Conservation (phyloP, 148 eudicot genomes). For the Camellia lanceoleosa region DNA sequence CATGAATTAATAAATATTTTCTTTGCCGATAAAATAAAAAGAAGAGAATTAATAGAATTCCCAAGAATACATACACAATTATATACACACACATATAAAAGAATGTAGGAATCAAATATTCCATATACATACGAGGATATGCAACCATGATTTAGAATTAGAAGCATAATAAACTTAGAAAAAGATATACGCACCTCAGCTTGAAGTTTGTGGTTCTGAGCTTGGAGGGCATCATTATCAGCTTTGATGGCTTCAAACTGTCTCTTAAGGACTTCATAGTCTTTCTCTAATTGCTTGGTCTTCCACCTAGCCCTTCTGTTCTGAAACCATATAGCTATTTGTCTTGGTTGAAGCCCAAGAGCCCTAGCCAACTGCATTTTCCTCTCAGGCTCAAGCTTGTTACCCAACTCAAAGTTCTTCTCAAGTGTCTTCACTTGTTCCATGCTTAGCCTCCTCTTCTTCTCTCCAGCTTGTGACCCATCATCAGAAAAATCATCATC, state of each 20-base stretch:
- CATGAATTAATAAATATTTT: too few species aligned
- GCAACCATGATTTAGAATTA: neutral
- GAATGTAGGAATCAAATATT: too few species aligned
- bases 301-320: slow-evolving; percentile 96
- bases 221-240: slow-evolving; percentile 74
- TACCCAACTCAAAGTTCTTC: slow-evolving; percentile 83
- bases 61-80: too few species aligned
- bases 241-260: slow-evolving; percentile 84
- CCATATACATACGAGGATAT: too few species aligned
- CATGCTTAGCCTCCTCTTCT: slow-evolving; percentile 85
- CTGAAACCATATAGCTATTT: slow-evolving; percentile 96
- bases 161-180: neutral
- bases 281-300: slow-evolving; percentile 93
- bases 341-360: slow-evolving; percentile 91
- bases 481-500: slow-evolving; percentile 86
- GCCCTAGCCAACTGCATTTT: slow-evolving; percentile 92
- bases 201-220: slow-evolving; percentile 78
- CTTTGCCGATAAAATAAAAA: too few species aligned
- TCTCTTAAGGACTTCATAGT: slow-evolving; percentile 74
- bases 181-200: slow-evolving; percentile 50
- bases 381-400: slow-evolving; percentile 94
- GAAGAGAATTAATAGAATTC: too few species aligned
- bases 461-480: slow-evolving; percentile 74
- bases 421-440: slow-evolving; percentile 94
- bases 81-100: too few species aligned